Percentiles rank a stretch among this genome's conserved stretches.
phyloP scores from a whole-genome alignment of 2,329 filamentous ascomycete species.

The Aureobasidium subglaciale region DNA sequence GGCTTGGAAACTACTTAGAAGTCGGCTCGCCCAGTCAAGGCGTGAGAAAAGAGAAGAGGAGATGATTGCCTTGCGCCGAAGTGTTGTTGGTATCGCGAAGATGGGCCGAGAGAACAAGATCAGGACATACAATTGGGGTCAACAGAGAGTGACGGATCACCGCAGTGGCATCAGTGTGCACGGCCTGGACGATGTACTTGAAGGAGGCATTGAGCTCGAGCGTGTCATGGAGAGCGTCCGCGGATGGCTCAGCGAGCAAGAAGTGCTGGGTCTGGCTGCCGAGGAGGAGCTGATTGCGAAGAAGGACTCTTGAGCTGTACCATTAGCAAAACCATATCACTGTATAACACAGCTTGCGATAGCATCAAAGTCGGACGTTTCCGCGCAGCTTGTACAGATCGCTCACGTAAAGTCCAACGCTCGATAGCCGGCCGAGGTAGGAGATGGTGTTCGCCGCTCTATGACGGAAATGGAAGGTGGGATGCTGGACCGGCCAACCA shows the following conservation, averaged over 20 bases:
- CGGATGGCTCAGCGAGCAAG: conserved; percentile 66
- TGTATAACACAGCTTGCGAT: not conserved
- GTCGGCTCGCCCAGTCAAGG: conserved; percentile 70
- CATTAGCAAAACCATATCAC: not conserved
- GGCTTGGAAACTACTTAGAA: conserved; percentile 79
- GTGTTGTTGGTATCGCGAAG: conserved; percentile 67
- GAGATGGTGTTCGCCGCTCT: not conserved
- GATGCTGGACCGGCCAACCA: conserved; percentile 9
- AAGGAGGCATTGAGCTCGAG: conserved; percentile 65
- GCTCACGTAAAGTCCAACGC: not conserved
- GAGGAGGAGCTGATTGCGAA: conserved; percentile 24
- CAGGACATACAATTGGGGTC: conserved; percentile 75
- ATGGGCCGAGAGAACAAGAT: conserved; percentile 93
- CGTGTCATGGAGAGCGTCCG: conserved; percentile 70
- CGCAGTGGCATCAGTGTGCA: conserved; percentile 72
- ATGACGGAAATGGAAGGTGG: conserved; percentile 14
- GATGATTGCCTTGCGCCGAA: conserved; percentile 64
- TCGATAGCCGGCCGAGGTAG: conserved; percentile 11
- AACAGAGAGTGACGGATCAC: conserved; percentile 83
- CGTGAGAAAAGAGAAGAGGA: conserved; percentile 80
- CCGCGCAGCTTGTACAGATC: not conserved
- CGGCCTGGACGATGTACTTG: conserved; percentile 72
- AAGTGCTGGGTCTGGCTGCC: conserved; percentile 62
- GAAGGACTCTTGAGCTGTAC: conserved; percentile 7
- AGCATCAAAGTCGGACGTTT: not conserved